Base-by-base conservation (phyloP, 2,329 filamentous ascomycete species). In the Talaromyces sp. region DNA sequence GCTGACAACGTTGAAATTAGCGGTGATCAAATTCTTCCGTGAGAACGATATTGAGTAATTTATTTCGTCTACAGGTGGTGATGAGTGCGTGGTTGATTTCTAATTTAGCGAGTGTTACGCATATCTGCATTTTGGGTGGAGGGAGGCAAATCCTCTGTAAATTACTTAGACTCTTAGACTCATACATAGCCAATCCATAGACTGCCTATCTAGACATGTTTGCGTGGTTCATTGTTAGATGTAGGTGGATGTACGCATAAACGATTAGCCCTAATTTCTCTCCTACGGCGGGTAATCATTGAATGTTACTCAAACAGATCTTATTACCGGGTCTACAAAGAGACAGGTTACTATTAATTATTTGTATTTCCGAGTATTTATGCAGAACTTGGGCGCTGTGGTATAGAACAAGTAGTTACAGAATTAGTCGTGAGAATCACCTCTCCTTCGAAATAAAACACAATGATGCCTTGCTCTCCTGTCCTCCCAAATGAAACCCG, bases 11-110 rank as follows among this genome's bases (percentile, higher is more conserved):
- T 54, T 47, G 62, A 25, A 25, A 31, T 47, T 65, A 78, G 76
- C 72, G 52, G 75, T 77, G 39, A 69, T 78, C 7, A 74, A 73
- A 47, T 78, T 78, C 54, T 67, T 78, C 54, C 63, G 70, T 64
- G 66, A 72, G 52, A 69, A 61, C 52, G 64, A 70, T 69, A 62
- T 66, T 22, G 62, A 68, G 19, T 67, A 43, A 59, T 61, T 31
- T 27, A 25, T 11, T 59, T 45, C 2, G 37, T 45, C 39, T 31
- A 2, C 11, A 37, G 22, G 8, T 22, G n/a, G 19, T 9, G 50
- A n/a, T 35, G 50, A 35, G 17, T 35, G 2, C n/a, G 11, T 37
- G 52, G 22, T 39, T 13, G 33, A 22, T 39, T 25, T 37, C 15
- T 37, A n/a, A 56, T 15, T 37, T 56, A 15, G 31, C n/a, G 31